phyloP scores from a whole-genome alignment of 805 yeast species.

The Schwanniomyces occidentalis region DNA sequence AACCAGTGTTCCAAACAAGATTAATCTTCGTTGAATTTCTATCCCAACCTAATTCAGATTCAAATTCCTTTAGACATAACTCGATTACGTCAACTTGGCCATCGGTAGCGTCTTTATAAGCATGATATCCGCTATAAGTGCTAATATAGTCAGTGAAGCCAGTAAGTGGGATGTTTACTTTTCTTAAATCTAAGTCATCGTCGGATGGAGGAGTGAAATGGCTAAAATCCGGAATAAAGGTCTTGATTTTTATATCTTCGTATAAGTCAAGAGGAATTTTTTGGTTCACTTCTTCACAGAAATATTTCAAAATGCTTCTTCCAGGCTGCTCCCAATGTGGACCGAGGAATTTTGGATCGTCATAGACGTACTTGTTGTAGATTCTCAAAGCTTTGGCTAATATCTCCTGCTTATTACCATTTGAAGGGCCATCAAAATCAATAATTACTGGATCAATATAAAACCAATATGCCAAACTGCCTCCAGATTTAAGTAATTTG shows the following conservation, averaged over 20 bases:
- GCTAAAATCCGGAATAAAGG: conserved; percentile 21
- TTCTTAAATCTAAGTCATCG: conserved; percentile 30
- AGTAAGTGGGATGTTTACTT: conserved; percentile 41
- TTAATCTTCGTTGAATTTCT: conserved; percentile 39
- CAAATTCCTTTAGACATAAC: conserved; percentile 34
- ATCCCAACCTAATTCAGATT: conserved; percentile 47
- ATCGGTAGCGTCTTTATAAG: conserved; percentile 45
- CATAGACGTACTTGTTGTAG: conserved; percentile 43
- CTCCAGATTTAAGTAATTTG: conserved; percentile 40
- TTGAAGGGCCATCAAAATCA: conserved; percentile 15
- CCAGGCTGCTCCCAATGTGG: conserved; percentile 91
- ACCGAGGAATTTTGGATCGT: conserved; percentile 49
- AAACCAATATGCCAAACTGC: conserved; percentile 44
- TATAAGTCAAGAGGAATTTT: conserved; percentile 43
- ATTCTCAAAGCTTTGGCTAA: conserved; percentile 22
- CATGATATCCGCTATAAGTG: conserved; percentile 75
- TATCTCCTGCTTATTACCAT: conserved; percentile 12
- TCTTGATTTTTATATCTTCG: conserved; percentile 33
- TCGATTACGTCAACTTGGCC: conserved; percentile 34
- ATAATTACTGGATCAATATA: conserved; percentile 42
- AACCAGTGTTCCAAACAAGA: conserved; percentile 52
- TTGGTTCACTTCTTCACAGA: conserved; percentile 44
- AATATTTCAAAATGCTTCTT: conserved; percentile 48
- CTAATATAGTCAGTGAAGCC: conserved; percentile 53
- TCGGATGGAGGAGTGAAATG: conserved; percentile 13